Percentiles rank a stretch among this genome's conserved stretches.
Evolutionary conservation across 306 rosid species (phyloP).

Genomic region (Ormosia semicastrata): DNA sequence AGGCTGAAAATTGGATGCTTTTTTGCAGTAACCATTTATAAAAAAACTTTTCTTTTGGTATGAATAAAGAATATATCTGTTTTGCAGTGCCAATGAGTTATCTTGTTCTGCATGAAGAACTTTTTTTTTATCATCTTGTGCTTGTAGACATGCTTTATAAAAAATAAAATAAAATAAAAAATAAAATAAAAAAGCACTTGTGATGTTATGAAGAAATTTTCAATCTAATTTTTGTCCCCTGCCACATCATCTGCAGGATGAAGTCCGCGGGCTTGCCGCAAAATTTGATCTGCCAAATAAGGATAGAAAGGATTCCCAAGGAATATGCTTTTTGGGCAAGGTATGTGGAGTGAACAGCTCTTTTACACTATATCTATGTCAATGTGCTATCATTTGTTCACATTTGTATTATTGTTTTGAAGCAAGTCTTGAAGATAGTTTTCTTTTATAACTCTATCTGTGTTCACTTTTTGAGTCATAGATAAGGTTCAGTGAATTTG

Average conservation of each 20-base stretch:
- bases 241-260: conserved; percentile 55
- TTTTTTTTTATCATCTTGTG: neutral
- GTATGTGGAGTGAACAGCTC: conserved; percentile 36
- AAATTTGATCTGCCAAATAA: conserved; percentile 82
- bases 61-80: no score
- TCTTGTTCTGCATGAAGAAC: neutral
- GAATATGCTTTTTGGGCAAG: conserved; percentile 98
- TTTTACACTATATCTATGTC: neutral
- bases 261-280: conserved; percentile 86
- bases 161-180: no score
- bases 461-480: conserved; percentile 26
- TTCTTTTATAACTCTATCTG: neutral
- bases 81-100: neutral
- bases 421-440: conserved; percentile 14
- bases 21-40: neutral
- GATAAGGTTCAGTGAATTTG: conserved; percentile 95
- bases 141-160: neutral
- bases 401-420: conserved; percentile 12
- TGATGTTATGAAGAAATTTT: conserved; percentile 10
- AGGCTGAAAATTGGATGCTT: neutral
- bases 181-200: no score
- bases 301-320: conserved; percentile 95
- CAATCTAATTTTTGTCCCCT: neutral
- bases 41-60: neutral
- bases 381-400: neutral